A percentile compares a stretch with the other conserved stretches of the same genome.
These are phyloP conservation scores for Fistulinella staudtii DNA, from an alignment of 1,284 basidiomycete species.

Conservation along the genomic window DNA sequence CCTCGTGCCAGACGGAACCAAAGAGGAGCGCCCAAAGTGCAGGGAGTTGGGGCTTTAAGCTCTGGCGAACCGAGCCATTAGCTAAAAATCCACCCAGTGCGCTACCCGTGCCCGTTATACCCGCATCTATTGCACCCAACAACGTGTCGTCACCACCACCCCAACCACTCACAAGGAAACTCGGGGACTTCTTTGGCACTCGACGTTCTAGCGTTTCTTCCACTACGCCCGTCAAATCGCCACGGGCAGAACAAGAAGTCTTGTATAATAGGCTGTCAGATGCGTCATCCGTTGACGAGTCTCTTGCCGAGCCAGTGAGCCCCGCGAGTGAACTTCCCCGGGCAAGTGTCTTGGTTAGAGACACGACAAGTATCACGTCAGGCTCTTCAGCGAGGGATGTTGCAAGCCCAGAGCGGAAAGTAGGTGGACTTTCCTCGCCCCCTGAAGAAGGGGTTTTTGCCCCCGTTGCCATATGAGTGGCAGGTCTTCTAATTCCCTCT, in stretches of 20 bases:
- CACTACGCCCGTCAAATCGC: constrained; percentile 28
- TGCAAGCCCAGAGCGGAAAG: constrained; percentile 29
- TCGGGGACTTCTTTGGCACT: constrained; percentile 66
- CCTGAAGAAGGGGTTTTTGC: constrained; percentile 15
- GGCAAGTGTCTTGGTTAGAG: constrained; percentile 36
- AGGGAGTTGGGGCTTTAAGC: constrained; percentile 56
- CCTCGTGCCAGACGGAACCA: constrained; percentile 39
- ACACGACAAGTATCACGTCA: constrained; percentile 30
- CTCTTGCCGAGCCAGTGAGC: constrained; percentile 49
- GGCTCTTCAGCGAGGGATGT: constrained; percentile 27
- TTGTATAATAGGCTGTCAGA: constrained; percentile 48
- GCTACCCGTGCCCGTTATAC: constrained; percentile 32
- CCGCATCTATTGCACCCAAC: constrained; percentile 21
- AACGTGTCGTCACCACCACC: constrained; percentile 26
- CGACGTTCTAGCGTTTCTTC: constrained; percentile 50
- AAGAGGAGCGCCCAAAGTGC: constrained; percentile 31
- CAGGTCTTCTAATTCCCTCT: constrained; percentile 16
- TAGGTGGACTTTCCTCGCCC: constrained; percentile 8
- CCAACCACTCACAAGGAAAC: constrained; percentile 50
- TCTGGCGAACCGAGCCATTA: constrained; percentile 52
- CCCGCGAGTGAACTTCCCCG: constrained; percentile 43
- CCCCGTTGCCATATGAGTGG: constrained; percentile 33
- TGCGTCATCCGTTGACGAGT: constrained; percentile 45
- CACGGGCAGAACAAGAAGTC: constrained; percentile 38
- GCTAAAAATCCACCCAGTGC: constrained; percentile 22